Percentiles rank a stretch among this genome's conserved stretches.
Conservation (phyloP, 768 basidiomycete genomes). For the Neoboletus brunneissimus region DNA sequence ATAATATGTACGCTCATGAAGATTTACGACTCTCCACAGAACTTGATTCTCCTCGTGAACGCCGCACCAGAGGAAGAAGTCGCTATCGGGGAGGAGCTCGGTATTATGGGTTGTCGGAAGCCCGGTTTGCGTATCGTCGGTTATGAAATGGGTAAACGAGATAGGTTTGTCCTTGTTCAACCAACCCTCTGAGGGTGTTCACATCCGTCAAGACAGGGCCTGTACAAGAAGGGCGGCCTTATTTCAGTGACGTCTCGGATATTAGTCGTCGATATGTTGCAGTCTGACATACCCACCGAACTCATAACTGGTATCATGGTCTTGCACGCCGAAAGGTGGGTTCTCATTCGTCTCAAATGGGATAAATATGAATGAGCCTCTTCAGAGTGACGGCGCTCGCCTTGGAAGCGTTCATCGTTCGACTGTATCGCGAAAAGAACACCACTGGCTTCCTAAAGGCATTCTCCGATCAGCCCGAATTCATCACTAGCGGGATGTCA, state of each 20-base stretch:
- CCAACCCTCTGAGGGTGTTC: conserved; percentile 2
- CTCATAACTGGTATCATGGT: conserved; percentile 88
- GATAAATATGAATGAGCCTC: background rate
- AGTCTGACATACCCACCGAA: conserved; percentile 77
- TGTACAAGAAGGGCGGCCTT: conserved; percentile 87
- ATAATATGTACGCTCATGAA: conserved; percentile 86
- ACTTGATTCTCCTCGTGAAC: conserved; percentile 81
- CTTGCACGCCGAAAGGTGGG: conserved; percentile 86
- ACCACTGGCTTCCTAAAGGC: conserved; percentile 90
- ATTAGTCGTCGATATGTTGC: conserved; percentile 91
- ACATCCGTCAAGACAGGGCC: conserved; percentile 54
- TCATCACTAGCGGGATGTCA: conserved; percentile 88
- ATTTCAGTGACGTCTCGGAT: conserved; percentile 93
- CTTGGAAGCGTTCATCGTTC: conserved; percentile 89
- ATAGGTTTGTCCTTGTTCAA: conserved; percentile 53
- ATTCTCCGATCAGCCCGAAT: conserved; percentile 95
- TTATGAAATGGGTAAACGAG: conserved; percentile 76
- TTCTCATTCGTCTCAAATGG: background rate
- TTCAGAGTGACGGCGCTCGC: conserved; percentile 78
- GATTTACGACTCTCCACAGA: conserved; percentile 86
- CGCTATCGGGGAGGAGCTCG: conserved; percentile 89
- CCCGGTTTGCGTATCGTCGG: conserved; percentile 82
- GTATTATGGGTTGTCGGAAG: conserved; percentile 85
- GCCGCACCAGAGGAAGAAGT: conserved; percentile 84
- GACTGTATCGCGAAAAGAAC: conserved; percentile 89